Base-by-base conservation (phyloP, 2,329 filamentous ascomycete species). In the Orbilia ellipsospora region DNA sequence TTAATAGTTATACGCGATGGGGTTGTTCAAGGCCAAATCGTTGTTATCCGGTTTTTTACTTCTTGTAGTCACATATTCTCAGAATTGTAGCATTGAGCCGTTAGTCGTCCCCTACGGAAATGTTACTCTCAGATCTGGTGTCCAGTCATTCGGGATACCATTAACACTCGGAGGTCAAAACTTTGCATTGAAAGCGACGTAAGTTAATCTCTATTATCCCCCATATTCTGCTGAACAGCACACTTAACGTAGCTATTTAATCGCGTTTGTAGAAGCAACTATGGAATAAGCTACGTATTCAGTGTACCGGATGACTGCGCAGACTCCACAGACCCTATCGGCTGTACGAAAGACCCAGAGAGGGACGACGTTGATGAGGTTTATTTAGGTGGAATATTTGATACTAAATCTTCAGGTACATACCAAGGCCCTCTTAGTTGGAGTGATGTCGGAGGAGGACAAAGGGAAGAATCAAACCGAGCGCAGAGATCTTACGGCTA, bases 141-240 rank as follows among this genome's bases (percentile, higher is more conserved):
- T 59, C 12, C 55, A 59, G 8, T 59, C 55, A 10, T 59, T 59
- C 18, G 55, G 55, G 5, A 59, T 59, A 28, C 55, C 55, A 8
- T 20, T 59, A 23, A 54, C 51, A 54, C 31, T 36, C 10, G 31
- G 31, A 6, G 31, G 31, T 1, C 31, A 36, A 36, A 36, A 36
- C 31, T 36, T 36, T 36, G 31, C 31, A 1, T 36, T 36, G 31
- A 36, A 10, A 36, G 31, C 31, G 5, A 36, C 31, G 31, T 36
- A 36, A 36, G 31, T 36, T 36, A 7, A 36, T 36, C 10, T 7
- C 5, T 7, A 36, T 10, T 36, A 1, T 6, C 1, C 5, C 10
- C 8, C 5, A 36, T 10, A 36, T 36, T 6, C 10, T 36, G 31
- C 5, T 36, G 31, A 10, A 7, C 5, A 7, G 31, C 31, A 1